A percentile compares a stretch with the other conserved stretches of the same genome.
Conservation (phyloP, 352 stramenopile genomes). For the Phytophthora fragariaefolia region DNA sequence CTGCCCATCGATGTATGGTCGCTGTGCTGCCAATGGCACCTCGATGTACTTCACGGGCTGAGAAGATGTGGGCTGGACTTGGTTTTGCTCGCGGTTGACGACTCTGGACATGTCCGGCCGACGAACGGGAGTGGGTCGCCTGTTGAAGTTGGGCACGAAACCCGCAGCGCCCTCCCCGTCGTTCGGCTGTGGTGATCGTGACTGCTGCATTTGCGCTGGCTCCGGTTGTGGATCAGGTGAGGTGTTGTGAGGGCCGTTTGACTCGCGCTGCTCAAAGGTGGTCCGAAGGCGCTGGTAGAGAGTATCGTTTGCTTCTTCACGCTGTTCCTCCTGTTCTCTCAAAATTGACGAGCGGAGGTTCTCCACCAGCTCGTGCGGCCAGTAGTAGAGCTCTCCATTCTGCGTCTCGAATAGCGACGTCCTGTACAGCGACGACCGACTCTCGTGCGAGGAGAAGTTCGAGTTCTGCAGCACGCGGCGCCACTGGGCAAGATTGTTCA, state of each 20-base stretch:
- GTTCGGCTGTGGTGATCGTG: background rate
- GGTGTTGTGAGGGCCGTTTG: background rate
- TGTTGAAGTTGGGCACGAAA: constrained; percentile 21
- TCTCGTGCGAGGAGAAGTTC: constrained; percentile 29
- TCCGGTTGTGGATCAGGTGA: constrained; percentile 1
- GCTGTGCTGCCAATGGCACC: constrained; percentile 29
- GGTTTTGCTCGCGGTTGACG: constrained; percentile 14
- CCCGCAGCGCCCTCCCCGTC: constrained; percentile 14
- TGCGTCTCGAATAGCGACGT: constrained; percentile 33
- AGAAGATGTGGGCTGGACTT: constrained; percentile 22
- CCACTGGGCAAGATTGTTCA: constrained; percentile 46
- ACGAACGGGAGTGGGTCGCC: constrained; percentile 5
- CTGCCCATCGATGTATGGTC: constrained; percentile 11
- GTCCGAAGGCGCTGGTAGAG: constrained; percentile 35
- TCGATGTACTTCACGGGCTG: constrained; percentile 28
- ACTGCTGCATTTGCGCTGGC: constrained; percentile 3
- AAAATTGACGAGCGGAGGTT: constrained; percentile 41
- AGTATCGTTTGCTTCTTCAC: constrained; percentile 30
- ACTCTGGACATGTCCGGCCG: constrained; percentile 5
- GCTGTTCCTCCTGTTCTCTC: constrained; percentile 31
- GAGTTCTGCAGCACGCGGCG: constrained; percentile 40
- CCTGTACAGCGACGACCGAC: constrained; percentile 20
- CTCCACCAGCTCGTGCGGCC: constrained; percentile 45
- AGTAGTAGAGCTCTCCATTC: constrained; percentile 51
- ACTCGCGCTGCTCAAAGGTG: constrained; percentile 22